Evolutionary conservation across 139 green algal genomes (phyloP).

Genomic region (Nannochloris sp.): DNA sequence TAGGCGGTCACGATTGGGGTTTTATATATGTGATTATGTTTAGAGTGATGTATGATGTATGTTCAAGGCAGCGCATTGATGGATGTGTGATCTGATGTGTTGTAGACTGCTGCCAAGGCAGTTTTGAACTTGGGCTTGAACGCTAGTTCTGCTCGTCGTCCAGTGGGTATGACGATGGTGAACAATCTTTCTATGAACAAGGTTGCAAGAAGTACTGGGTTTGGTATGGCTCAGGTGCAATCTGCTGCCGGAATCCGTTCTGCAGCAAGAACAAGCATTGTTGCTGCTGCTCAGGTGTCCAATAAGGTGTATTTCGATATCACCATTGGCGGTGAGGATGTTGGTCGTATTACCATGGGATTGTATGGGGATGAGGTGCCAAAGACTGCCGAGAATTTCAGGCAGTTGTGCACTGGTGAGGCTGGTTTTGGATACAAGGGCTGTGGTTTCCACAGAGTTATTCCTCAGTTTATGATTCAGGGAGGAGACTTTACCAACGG

Average conservation of each 20-base stretch:
- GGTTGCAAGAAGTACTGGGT: not conserved
- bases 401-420: constrained; percentile 73
- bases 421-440: constrained; percentile 32
- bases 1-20: not conserved
- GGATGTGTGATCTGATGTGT: not conserved
- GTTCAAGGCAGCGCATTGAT: not conserved
- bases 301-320: constrained; percentile 78
- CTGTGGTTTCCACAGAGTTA: constrained; percentile 42
- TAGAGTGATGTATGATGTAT: not conserved
- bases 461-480: constrained; percentile 51
- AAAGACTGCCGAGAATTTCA: constrained; percentile 90
- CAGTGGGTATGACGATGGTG: not conserved
- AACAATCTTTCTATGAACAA: not conserved
- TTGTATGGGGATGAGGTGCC: constrained; percentile 76
- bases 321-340: constrained; percentile 53
- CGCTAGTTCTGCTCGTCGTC: not conserved
- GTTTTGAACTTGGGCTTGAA: not conserved
- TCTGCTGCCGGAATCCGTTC: not conserved
- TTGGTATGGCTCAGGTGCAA: not conserved
- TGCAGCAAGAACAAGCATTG: not conserved
- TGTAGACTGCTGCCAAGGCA: not conserved
- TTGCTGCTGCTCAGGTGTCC: constrained; percentile 14
- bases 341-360: constrained; percentile 76
- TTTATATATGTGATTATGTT: not conserved
- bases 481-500: constrained; percentile 45